Percentiles rank a stretch among this genome's conserved stretches.
Evolutionary conservation across 495 filamentous ascomycete species (phyloP).

Genomic region (Aspergillus campestris): DNA sequence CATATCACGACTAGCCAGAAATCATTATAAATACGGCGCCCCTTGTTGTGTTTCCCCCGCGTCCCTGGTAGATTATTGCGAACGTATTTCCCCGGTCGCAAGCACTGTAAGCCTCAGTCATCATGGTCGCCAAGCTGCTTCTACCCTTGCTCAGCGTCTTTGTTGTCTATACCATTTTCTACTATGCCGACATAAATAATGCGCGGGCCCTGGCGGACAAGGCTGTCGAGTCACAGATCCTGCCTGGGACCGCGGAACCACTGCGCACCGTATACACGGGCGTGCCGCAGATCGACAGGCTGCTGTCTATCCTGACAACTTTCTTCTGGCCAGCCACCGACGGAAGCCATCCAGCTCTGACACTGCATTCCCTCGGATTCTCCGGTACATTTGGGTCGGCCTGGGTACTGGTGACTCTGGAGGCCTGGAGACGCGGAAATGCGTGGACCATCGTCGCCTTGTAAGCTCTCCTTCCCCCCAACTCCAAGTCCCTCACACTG

Average conservation of each 20-base stretch:
- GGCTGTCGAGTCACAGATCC: conserved; percentile 21
- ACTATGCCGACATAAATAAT: conserved; percentile 35
- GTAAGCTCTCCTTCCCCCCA: conserved; percentile 22
- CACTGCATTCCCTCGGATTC: conserved; percentile 41
- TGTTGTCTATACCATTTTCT: conserved; percentile 35
- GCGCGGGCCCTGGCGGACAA: conserved; percentile 21
- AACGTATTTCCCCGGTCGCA: too few species aligned
- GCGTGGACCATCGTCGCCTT: conserved; percentile 41
- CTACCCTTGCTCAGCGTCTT: conserved; percentile 35
- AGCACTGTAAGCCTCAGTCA: neutral
- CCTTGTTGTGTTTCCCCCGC: too few species aligned
- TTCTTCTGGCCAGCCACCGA: conserved; percentile 53
- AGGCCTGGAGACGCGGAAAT: conserved; percentile 49
- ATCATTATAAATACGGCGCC: too few species aligned
- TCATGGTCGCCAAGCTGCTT: conserved; percentile 20
- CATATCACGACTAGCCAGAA: too few species aligned
- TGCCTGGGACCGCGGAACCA: conserved; percentile 32
- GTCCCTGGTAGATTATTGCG: too few species aligned
- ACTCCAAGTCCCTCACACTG: neutral
- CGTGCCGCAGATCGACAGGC: conserved; percentile 35
- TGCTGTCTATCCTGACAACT: conserved; percentile 36
- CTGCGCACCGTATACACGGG: conserved; percentile 44
- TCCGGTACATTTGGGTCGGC: conserved; percentile 46
- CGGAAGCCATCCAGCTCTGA: conserved; percentile 34
- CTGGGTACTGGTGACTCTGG: conserved; percentile 48